Conservation (phyloP, 208 protist genomes). For the Leishmania major region DNA sequence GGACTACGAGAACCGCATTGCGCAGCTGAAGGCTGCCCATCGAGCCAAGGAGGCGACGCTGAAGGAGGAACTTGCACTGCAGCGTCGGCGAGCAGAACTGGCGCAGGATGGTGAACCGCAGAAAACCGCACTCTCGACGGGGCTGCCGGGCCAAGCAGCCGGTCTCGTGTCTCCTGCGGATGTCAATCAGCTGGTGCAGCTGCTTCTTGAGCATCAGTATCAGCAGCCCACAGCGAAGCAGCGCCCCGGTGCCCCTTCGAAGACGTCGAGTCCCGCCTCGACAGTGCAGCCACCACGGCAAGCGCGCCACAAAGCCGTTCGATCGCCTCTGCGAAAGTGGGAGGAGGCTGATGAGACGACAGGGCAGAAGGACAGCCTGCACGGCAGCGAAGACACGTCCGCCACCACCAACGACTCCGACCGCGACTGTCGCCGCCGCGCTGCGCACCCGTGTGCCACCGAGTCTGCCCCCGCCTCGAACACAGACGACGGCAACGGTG, state of each 20-base stretch:
- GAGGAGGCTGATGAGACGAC: background rate
- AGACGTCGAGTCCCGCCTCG: background rate
- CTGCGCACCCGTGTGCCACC: background rate
- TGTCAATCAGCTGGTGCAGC: slow-evolving; percentile 6
- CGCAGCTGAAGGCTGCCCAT: slow-evolving; percentile 37
- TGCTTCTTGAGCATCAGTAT: background rate
- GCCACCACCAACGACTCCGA: background rate
- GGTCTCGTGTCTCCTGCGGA: background rate
- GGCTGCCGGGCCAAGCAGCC: background rate
- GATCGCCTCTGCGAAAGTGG: background rate
- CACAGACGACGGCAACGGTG: slow-evolving; percentile 8
- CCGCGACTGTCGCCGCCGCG: background rate
- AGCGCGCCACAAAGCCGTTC: background rate
- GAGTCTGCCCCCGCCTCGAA: background rate
- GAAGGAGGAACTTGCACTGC: slow-evolving; percentile 26
- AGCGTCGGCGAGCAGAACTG: slow-evolving; percentile 5
- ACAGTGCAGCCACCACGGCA: background rate
- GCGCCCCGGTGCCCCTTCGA: background rate
- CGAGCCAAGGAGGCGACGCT: slow-evolving; percentile 27
- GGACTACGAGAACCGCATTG: slow-evolving; percentile 24
- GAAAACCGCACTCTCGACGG: background rate
- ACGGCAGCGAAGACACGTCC: background rate
- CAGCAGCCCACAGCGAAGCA: too few species aligned
- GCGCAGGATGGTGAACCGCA: background rate
- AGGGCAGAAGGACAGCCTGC: background rate